Base-by-base conservation (phyloP, 139 green algal genomes). In the Coelastrella sp. region DNA sequence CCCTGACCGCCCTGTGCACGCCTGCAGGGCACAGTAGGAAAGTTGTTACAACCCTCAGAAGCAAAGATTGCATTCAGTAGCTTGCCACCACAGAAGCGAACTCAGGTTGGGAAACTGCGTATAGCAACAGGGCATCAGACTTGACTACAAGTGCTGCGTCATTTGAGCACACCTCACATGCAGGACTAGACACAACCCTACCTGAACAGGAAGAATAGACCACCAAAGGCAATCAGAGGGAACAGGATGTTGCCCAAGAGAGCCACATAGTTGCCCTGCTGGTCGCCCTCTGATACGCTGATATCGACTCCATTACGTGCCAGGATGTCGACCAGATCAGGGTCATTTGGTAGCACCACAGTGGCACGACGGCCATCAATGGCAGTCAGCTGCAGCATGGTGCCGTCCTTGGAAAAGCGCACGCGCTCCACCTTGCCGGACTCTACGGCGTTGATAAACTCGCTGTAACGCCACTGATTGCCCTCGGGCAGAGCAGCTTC, bases 231-330 rank as follows among this genome's bases (percentile, higher is more conserved):
- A 60, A 99, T 92, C 19, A 99, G 91, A 11, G 98, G 98, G 92
- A 99, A 99, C 11, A 99, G 93, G 57, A 99, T 93, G 93, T 99
- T 99, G 89, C 97, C 98, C 9, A 99, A 88, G 38, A 99, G 91
- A 17, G 94, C 90, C 25, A 98, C 96, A 85, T 95, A 98, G 92
- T 98, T 98, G 90, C 98, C 79, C 81, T 93, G 90, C 90, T 93
- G 90, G 43, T 93, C 90, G n/a, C 90, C 90, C 91, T 97, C 94
- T 37, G 76, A 90, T 5, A 97, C 94, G 30, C 82, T 92, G 81
- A 97, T 97, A 79, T 97, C 94, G 15, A 97, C 94, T 48, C 93
- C 94, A 79, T 96, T 97, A 75, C 89, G 90, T 9, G 94, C 94
- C 8, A 97, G 89, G 88, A 97, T 95, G 84, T 97, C 94, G 0